Conservation (phyloP, 2,329 filamentous ascomycete genomes). For the Bipolaris zeicola region DNA sequence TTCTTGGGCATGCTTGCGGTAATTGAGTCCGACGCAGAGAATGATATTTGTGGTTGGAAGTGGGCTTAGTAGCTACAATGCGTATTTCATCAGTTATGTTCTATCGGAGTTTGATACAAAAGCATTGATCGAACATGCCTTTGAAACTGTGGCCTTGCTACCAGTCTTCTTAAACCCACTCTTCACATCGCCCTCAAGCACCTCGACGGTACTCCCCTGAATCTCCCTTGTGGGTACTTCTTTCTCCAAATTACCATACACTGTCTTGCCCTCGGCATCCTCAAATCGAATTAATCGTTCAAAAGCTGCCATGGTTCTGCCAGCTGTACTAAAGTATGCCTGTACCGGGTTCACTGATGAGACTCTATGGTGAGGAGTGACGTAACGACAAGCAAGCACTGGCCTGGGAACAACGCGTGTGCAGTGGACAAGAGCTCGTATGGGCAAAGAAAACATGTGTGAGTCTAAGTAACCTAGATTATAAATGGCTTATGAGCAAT, state of each 20-base stretch:
- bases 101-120: not conserved
- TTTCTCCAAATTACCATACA: constrained; percentile 41
- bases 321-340: constrained; percentile 4
- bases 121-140: constrained; percentile 7
- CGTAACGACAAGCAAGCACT: not conserved
- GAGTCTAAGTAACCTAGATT: constrained; percentile 3
- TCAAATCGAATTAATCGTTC: constrained; percentile 44
- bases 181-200: constrained; percentile 37
- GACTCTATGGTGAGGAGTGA: not conserved
- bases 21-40: constrained; percentile 46
- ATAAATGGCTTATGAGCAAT: not conserved
- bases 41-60: constrained; percentile 38
- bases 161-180: constrained; percentile 40
- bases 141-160: constrained; percentile 32
- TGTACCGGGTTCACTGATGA: not conserved
- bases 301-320: constrained; percentile 32
- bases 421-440: constrained; percentile 1
- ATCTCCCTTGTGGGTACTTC: constrained; percentile 39
- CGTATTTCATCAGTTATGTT: not conserved
- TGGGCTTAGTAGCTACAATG: constrained; percentile 33
- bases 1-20: constrained; percentile 43
- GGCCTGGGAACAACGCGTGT: not conserved
- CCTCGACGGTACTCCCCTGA: constrained; percentile 36
- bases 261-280: constrained; percentile 34
- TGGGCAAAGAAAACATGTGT: constrained; percentile 4